Base-by-base conservation (phyloP, 331 rosid species). In the Acacia pycnantha region DNA sequence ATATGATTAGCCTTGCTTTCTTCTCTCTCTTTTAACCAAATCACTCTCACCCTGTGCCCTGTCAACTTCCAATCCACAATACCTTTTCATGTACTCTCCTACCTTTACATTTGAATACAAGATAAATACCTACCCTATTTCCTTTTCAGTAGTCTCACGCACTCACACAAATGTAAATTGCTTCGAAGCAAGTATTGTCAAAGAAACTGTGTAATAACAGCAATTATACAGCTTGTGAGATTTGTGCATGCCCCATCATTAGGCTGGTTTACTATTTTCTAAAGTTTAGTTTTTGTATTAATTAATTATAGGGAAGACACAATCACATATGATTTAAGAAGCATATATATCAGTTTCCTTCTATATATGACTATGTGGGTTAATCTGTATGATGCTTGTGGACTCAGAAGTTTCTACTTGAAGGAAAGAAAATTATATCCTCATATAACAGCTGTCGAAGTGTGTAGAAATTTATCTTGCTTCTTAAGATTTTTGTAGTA, bases 101-200 rank as follows among this genome's bases (percentile, higher is more conserved):
- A 58, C 27, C 5, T 54, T 44, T 29, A 22, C 40, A 54, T 21
- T 64, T 74, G 26, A 46, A 61, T 76, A 19, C 37, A 69, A 75
- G 79, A 76, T 69, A 56, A 73, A 62, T 8, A 77, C 73, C 33
- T 59, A 71, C 4, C 12, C 16, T 26, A 65, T 82, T 41, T 67
- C 73, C 75, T 67, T 74, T 78, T 74, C 59, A 24, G 24, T 74
- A 71, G 19, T 70, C 65, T 64, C 77, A 58, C 81, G 77, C 81
- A 40, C 51, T 4, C 22, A 14, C 48, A 73, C 44, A 51, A 62
- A 81, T 77, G 58, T 53, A 77, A 84, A 29, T 87, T 84, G 77
- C 88, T 84, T 87, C 50, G 70, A 87, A 84, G 88, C 90, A 87
- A 84, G 86, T 84, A 62, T 82, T 74, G 78, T 70, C 66, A 84